Evolutionary conservation across 192 early-diverging fungal species (phyloP).

Genomic region (Coemansia sp.): DNA sequence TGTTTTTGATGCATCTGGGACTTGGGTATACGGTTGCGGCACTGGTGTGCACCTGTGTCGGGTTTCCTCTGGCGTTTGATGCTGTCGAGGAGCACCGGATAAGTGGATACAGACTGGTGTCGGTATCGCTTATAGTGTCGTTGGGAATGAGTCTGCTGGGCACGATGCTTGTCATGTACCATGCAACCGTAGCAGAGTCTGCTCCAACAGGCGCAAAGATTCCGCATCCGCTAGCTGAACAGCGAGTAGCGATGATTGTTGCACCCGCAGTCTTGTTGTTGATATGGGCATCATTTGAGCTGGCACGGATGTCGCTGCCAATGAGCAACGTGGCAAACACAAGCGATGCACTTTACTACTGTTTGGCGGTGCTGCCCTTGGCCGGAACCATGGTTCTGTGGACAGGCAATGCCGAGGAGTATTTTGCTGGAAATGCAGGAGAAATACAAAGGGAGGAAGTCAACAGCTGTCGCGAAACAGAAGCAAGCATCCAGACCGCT

Average conservation of each 20-base stretch:
- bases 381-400: slow-evolving; percentile 28
- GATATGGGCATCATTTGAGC: slow-evolving; percentile 35
- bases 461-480: background rate
- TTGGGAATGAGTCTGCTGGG: slow-evolving; percentile 29
- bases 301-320: slow-evolving; percentile 43
- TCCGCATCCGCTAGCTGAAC: slow-evolving; percentile 7
- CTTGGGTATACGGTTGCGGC: slow-evolving; percentile 26
- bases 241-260: slow-evolving; percentile 12
- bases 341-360: slow-evolving; percentile 53
- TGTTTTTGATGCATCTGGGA: slow-evolving; percentile 38
- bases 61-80: slow-evolving; percentile 45
- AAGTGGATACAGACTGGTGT: slow-evolving; percentile 47
- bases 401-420: slow-evolving; percentile 29
- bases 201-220: slow-evolving; percentile 4
- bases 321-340: slow-evolving; percentile 36
- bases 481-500: background rate
- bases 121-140: slow-evolving; percentile 32
- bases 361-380: slow-evolving; percentile 39
- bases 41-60: slow-evolving; percentile 34
- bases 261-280: slow-evolving; percentile 32
- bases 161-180: slow-evolving; percentile 39
- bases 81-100: slow-evolving; percentile 26
- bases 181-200: slow-evolving; percentile 16
- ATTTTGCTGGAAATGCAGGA: background rate
- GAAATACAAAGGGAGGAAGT: background rate